Conservation (phyloP, 345 rosid genomes). For the Aquilaria malaccensis region DNA sequence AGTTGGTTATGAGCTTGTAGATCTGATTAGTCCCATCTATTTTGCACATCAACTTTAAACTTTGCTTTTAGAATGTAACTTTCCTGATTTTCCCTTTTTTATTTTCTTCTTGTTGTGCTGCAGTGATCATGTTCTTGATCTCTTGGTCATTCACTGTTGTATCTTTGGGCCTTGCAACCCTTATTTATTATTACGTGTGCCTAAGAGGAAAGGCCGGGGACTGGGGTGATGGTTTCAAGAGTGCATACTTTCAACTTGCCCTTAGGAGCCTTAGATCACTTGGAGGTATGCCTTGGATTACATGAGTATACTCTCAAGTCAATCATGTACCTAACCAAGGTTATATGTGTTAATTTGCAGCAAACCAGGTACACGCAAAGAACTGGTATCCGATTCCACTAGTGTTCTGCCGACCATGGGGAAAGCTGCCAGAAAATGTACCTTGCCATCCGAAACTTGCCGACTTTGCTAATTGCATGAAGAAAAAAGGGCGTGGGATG, state of each 20-base stretch:
- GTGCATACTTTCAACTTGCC: constrained; percentile 94
- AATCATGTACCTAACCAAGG: constrained; percentile 3
- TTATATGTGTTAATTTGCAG: constrained; percentile 30
- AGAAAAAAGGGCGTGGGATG: constrained; percentile 97
- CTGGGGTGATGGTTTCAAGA: constrained; percentile 99
- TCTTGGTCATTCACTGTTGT: constrained; percentile 89
- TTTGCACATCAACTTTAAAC: background rate
- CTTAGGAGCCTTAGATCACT: constrained; percentile 95
- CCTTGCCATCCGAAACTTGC: constrained; percentile 95
- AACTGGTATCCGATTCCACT: constrained; percentile 96
- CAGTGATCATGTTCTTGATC: constrained; percentile 97
- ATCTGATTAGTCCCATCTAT: background rate
- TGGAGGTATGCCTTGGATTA: constrained; percentile 52
- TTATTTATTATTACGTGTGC: constrained; percentile 94
- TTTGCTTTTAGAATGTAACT: constrained; percentile 7
- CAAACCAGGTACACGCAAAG: constrained; percentile 92
- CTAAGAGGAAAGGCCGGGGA: constrained; percentile 97
- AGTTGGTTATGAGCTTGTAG: no score
- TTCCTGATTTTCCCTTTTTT: background rate
- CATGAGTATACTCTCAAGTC: background rate
- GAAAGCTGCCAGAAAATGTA: constrained; percentile 87
- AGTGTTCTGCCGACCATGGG: constrained; percentile 95
- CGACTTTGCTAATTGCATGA: constrained; percentile 94
- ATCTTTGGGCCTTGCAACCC: constrained; percentile 88
- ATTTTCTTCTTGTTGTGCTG: constrained; percentile 20